Conservation (phyloP, 306 rosid species). For the Arachis hypogaea region DNA sequence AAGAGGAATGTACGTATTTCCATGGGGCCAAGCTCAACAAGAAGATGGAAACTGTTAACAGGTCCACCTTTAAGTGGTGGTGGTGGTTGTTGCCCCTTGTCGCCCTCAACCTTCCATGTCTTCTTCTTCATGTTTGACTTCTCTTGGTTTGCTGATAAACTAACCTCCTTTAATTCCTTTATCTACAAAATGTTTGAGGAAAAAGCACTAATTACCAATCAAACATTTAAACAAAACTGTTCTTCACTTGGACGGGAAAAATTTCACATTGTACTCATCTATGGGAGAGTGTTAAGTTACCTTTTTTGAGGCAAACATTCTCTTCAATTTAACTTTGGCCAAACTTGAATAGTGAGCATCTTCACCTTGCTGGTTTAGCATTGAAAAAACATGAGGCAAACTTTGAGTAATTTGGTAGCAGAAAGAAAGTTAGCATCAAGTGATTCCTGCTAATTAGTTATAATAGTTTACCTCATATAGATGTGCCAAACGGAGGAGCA, state of each 20-base stretch:
- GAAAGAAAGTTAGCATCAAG: background rate
- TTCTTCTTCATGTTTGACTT: slow-evolving; percentile 57
- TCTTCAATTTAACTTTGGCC: slow-evolving; percentile 77
- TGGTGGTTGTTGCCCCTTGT: slow-evolving; percentile 26
- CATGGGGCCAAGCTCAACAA: slow-evolving; percentile 78
- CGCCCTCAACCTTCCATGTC: slow-evolving; percentile 63
- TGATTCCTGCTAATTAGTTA: background rate
- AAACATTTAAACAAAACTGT: too few relatives aligned
- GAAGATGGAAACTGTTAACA: slow-evolving; percentile 41
- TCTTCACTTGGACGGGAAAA: background rate
- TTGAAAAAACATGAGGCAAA: slow-evolving; percentile 27
- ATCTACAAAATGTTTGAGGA: slow-evolving; percentile 45
- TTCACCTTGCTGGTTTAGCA: slow-evolving; percentile 58
- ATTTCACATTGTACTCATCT: background rate
- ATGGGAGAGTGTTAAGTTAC: slow-evolving; percentile 44
- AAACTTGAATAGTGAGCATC: slow-evolving; percentile 63
- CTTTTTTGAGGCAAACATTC: slow-evolving; percentile 62
- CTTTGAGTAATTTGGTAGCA: background rate
- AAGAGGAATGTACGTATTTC: slow-evolving; percentile 72
- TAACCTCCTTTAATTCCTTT: slow-evolving; percentile 51
- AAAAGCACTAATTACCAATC: background rate
- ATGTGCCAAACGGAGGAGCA: slow-evolving; percentile 88
- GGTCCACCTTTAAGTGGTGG: slow-evolving; percentile 58
- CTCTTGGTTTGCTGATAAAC: slow-evolving; percentile 68
- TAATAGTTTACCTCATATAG: slow-evolving; percentile 82